Evolutionary conservation across 441 rosid species (phyloP).

Genomic region (Macaranga tanarius): DNA sequence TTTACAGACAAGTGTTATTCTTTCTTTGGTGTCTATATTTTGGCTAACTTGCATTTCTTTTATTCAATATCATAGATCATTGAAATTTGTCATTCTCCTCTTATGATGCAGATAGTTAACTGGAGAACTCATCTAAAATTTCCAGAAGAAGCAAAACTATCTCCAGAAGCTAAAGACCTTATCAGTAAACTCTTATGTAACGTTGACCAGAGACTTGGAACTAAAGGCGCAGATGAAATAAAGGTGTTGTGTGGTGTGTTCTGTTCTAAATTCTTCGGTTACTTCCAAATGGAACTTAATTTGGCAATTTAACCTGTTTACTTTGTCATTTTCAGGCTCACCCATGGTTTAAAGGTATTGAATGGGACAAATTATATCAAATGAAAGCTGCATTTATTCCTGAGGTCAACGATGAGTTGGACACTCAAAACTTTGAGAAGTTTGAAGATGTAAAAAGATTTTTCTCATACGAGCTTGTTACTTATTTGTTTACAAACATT

Average conservation of each 20-base stretch:
- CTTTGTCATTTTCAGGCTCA: conserved; percentile 53
- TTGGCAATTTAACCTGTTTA: conserved; percentile 23
- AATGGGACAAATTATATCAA: conserved; percentile 86
- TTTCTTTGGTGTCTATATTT: background rate
- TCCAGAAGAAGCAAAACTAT: conserved; percentile 88
- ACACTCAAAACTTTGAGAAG: conserved; percentile 93
- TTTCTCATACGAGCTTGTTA: conserved; percentile 11
- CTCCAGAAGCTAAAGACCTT: conserved; percentile 89
- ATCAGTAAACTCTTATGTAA: conserved; percentile 80
- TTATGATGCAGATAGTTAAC: conserved; percentile 70
- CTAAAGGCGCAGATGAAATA: conserved; percentile 85
- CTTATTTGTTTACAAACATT: background rate
- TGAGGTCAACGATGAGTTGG: conserved; percentile 89
- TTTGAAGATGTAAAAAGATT: conserved; percentile 76
- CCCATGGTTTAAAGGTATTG: conserved; percentile 79
- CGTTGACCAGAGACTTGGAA: conserved; percentile 88
- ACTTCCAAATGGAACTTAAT: background rate
- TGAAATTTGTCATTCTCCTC: conserved; percentile 7
- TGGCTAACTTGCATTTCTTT: background rate
- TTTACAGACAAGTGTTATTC: background rate
- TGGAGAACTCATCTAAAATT: conserved; percentile 94
- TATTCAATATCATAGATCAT: conserved; percentile 4
- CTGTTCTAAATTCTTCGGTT: conserved; percentile 29
- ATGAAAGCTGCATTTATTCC: conserved; percentile 94
- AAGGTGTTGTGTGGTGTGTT: conserved; percentile 63